These are phyloP conservation scores for Tripterygium wilfordii DNA, from an alignment of 177 flowering plant genomes.

Conservation along the genomic window DNA sequence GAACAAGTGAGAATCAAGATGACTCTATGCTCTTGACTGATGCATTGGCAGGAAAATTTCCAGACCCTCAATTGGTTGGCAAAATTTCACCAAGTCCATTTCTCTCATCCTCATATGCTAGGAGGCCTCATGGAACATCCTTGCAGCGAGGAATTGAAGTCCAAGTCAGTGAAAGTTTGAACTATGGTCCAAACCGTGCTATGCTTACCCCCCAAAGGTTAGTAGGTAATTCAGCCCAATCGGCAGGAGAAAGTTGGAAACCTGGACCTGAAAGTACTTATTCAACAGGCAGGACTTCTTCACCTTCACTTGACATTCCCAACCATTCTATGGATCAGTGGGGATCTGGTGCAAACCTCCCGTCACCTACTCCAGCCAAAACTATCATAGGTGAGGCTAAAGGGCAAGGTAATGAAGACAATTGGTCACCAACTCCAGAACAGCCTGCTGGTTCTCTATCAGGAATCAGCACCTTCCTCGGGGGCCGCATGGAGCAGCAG, in stretches of 20 bases:
- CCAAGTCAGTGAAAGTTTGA: constrained; percentile 21
- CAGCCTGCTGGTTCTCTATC: constrained; percentile 13
- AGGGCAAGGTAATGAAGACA: constrained; percentile 20
- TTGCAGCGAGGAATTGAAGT: constrained; percentile 28
- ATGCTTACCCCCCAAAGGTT: constrained; percentile 15
- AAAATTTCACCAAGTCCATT: constrained; percentile 22
- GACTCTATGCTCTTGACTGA: constrained; percentile 66
- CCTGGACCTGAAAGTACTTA: constrained; percentile 15
- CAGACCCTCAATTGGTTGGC: constrained; percentile 25
- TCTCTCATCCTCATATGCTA: constrained; percentile 21
- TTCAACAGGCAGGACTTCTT: constrained; percentile 9
- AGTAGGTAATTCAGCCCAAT: constrained; percentile 18
- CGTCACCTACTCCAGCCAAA: constrained; percentile 60
- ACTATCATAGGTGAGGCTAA: constrained; percentile 15
- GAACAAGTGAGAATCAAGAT: constrained; percentile 37
- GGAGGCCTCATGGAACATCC: constrained; percentile 15
- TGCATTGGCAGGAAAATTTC: constrained; percentile 62
- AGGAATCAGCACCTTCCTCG: constrained; percentile 9
- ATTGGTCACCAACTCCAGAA: constrained; percentile 19
- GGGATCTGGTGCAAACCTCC: constrained; percentile 36
- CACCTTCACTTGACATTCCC: constrained; percentile 25
- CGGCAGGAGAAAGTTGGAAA: constrained; percentile 19
- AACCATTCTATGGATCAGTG: constrained; percentile 20
- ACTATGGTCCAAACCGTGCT: constrained; percentile 19
- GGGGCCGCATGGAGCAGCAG: constrained; percentile 11